phyloP scores from a whole-genome alignment of 495 filamentous ascomycete genomes.

The Choiromyces venosus region DNA sequence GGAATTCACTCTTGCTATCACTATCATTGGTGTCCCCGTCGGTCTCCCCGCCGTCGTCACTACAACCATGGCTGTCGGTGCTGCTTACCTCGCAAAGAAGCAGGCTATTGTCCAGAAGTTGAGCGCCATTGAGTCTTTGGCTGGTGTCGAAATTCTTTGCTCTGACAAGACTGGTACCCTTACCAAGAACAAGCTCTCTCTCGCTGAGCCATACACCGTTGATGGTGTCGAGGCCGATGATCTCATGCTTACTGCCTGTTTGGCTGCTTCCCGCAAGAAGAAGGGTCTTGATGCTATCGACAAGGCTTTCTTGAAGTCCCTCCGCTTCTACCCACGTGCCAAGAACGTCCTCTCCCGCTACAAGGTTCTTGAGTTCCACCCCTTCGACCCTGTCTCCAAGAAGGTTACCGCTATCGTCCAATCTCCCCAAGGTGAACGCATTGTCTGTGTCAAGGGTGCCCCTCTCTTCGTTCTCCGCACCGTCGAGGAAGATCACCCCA shows the following conservation, averaged over 20 bases:
- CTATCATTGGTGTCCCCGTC: slow-evolving; percentile 91
- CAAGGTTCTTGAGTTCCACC: slow-evolving; percentile 71
- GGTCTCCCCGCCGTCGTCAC: slow-evolving; percentile 94
- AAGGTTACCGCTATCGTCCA: slow-evolving; percentile 81
- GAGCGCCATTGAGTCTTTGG: slow-evolving; percentile 87
- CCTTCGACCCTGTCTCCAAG: slow-evolving; percentile 92
- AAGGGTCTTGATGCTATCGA: slow-evolving; percentile 94
- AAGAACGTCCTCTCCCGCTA: slow-evolving; percentile 70
- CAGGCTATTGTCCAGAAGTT: slow-evolving; percentile 96
- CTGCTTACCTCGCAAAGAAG: slow-evolving; percentile 88
- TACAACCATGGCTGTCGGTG: slow-evolving; percentile 94
- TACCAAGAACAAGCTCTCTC: slow-evolving; percentile 86
- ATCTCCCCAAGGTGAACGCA: slow-evolving; percentile 70
- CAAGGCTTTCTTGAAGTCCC: slow-evolving; percentile 82
- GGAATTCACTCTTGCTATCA: slow-evolving; percentile 76
- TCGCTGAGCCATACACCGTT: slow-evolving; percentile 77
- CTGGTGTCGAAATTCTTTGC: slow-evolving; percentile 93
- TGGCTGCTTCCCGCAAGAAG: slow-evolving; percentile 88
- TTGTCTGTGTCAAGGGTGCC: slow-evolving; percentile 86
- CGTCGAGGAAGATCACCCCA: slow-evolving; percentile 71
- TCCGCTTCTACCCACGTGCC: slow-evolving; percentile 70
- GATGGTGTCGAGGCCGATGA: slow-evolving; percentile 72
- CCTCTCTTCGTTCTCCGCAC: slow-evolving; percentile 77
- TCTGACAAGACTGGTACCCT: slow-evolving; percentile 95
- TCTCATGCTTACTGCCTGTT: slow-evolving; percentile 83